phyloP scores from a whole-genome alignment of 768 basidiomycete species.

The Leccinum sublutescens region DNA sequence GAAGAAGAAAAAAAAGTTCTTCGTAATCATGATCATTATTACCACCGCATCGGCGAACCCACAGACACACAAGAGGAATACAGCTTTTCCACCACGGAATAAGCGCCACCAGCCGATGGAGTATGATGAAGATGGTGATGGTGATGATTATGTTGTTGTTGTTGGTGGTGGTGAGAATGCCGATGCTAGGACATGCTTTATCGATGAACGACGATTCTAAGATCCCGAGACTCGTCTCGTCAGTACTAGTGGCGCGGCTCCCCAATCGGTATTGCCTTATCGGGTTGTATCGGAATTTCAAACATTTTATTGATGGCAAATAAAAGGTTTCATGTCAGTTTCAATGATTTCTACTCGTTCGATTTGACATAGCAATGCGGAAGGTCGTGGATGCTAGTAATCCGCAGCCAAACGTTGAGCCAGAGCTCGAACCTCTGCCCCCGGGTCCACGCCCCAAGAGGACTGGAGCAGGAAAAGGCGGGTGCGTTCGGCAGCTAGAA shows the following conservation, averaged over 20 bases:
- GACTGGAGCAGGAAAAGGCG: background rate
- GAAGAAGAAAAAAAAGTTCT: background rate
- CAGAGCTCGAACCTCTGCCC: no score
- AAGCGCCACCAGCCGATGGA: slow-evolving; percentile 9
- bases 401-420: background rate
- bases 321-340: no score
- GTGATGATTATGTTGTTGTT: background rate
- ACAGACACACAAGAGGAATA: slow-evolving; percentile 22
- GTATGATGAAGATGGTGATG: background rate
- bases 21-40: slow-evolving; percentile 9
- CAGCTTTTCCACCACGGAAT: slow-evolving; percentile 18
- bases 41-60: slow-evolving; percentile 24
- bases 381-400: background rate
- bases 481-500: background rate
- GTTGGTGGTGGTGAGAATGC: background rate
- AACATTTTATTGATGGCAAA: no score
- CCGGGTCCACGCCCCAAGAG: background rate
- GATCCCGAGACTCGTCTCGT: no score
- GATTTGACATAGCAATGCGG: background rate
- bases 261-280: no score
- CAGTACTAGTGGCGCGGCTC: no score
- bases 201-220: no score
- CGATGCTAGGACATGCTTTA: background rate
- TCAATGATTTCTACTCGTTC: no score
- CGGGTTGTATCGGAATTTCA: no score